Conservation (phyloP, 257 asterid species). For the Salvia splendens region DNA sequence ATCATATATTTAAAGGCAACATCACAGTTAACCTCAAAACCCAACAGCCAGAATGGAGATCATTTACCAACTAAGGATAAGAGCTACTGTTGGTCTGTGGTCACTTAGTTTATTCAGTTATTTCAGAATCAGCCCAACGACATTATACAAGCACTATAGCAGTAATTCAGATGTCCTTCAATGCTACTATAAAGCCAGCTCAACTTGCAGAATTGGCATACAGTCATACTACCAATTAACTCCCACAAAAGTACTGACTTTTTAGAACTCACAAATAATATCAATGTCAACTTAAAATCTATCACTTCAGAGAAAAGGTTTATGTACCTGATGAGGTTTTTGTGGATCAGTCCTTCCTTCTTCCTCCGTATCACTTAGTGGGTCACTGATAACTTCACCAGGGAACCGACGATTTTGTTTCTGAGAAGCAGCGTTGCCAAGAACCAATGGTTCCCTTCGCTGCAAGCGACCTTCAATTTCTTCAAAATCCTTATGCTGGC, state of each 20-base stretch:
- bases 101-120: neutral
- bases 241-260: slow-evolving; percentile 1
- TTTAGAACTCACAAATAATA: neutral
- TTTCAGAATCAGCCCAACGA: neutral
- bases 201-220: slow-evolving; percentile 15
- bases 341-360: slow-evolving; percentile 66
- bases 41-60: neutral
- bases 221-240: neutral
- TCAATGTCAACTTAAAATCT: slow-evolving; percentile 16
- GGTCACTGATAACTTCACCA: slow-evolving; percentile 93
- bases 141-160: slow-evolving; percentile 21
- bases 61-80: slow-evolving; percentile 14
- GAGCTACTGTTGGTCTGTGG: neutral
- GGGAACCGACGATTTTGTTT: slow-evolving; percentile 68
- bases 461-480: slow-evolving; percentile 75
- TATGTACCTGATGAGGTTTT: slow-evolving; percentile 77
- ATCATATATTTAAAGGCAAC: slow-evolving; percentile 20
- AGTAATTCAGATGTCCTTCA: slow-evolving; percentile 8
- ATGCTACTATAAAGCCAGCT: slow-evolving; percentile 2
- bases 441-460: slow-evolving; percentile 75
- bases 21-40: slow-evolving; percentile 14
- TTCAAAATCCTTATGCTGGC: slow-evolving; percentile 94
- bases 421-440: slow-evolving; percentile 62
- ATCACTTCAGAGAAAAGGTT: slow-evolving; percentile 13
- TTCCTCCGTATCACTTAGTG: slow-evolving; percentile 82